These are phyloP conservation scores for Prunella vulgaris DNA, from an alignment of 257 asterid species.

Conservation along the genomic window DNA sequence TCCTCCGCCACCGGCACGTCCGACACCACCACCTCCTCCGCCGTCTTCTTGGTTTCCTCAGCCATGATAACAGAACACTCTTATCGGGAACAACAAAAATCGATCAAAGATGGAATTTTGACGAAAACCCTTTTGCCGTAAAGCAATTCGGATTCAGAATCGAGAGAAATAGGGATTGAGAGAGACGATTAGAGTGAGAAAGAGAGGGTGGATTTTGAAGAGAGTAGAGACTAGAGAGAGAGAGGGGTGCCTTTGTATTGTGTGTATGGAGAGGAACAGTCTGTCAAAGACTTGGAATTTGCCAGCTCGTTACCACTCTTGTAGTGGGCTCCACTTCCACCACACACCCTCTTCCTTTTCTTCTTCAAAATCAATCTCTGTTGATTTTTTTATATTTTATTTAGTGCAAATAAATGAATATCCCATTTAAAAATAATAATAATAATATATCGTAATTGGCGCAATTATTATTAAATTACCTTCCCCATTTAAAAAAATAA, in stretches of 20 bases:
- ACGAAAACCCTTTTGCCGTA: background rate
- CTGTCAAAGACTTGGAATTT: slow-evolving; percentile 38
- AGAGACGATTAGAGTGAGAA: slow-evolving; percentile 4
- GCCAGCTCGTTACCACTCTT: slow-evolving; percentile 52
- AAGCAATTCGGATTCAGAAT: background rate
- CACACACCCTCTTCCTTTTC: slow-evolving; percentile 21
- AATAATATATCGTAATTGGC: background rate
- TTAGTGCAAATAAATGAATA: background rate
- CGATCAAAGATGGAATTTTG: background rate
- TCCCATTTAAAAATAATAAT: background rate
- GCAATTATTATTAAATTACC: background rate
- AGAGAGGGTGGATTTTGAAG: slow-evolving; percentile 19
- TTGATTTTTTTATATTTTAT: background rate
- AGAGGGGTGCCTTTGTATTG: slow-evolving; percentile 4
- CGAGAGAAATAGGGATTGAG: background rate
- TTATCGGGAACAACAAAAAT: background rate
- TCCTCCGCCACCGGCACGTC: slow-evolving; percentile 55
- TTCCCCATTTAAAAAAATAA: background rate
- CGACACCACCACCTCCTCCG: slow-evolving; percentile 41
- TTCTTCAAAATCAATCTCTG: slow-evolving; percentile 15
- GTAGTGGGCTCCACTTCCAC: slow-evolving; percentile 34
- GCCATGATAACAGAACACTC: slow-evolving; percentile 44
- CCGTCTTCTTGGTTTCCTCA: slow-evolving; percentile 58
- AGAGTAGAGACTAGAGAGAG: no score
- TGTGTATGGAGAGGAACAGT: slow-evolving; percentile 35